A percentile compares a stretch with the other conserved stretches of the same genome.
phyloP scores from a whole-genome alignment of 805 yeast species.

The Candida peoriensis region DNA sequence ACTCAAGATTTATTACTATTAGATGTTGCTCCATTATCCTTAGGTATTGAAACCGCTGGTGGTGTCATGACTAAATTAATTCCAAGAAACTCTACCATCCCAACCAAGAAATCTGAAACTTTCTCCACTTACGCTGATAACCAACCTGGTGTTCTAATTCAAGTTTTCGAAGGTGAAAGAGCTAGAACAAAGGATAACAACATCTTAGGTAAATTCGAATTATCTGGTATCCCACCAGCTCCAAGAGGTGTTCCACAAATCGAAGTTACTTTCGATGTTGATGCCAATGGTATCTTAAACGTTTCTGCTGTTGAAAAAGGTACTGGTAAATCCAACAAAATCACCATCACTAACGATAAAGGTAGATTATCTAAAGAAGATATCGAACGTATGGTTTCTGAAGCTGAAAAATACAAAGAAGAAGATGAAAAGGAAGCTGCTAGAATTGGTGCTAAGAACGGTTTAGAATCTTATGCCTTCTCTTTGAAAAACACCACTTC shows the following conservation, averaged over 20 bases:
- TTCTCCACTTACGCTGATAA: constrained; percentile 97
- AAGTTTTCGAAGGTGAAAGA: constrained; percentile 98
- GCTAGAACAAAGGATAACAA: constrained; percentile 94
- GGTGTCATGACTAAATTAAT: constrained; percentile 97
- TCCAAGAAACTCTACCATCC: constrained; percentile 41
- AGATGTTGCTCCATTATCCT: constrained; percentile 96
- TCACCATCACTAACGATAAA: constrained; percentile 97
- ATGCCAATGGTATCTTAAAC: constrained; percentile 95
- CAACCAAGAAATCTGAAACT: constrained; percentile 95
- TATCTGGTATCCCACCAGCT: constrained; percentile 95
- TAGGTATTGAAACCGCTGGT: constrained; percentile 99
- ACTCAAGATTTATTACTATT: constrained; percentile 91
- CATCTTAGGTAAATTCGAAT: constrained; percentile 94
- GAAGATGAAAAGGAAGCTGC: constrained; percentile 94
- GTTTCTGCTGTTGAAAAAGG: constrained; percentile 97
- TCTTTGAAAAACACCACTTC: constrained; percentile 78
- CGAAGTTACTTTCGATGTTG: constrained; percentile 95
- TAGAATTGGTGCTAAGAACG: constrained; percentile 92
- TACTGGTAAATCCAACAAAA: constrained; percentile 96
- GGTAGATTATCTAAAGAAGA: constrained; percentile 98
- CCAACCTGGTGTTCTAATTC: constrained; percentile 98
- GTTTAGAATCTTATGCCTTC: constrained; percentile 92
- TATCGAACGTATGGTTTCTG: constrained; percentile 95
- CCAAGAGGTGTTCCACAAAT: constrained; percentile 99
- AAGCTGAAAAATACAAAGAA: constrained; percentile 96